Base-by-base conservation (phyloP, 257 asterid species). In the Fraxinus excelsior region DNA sequence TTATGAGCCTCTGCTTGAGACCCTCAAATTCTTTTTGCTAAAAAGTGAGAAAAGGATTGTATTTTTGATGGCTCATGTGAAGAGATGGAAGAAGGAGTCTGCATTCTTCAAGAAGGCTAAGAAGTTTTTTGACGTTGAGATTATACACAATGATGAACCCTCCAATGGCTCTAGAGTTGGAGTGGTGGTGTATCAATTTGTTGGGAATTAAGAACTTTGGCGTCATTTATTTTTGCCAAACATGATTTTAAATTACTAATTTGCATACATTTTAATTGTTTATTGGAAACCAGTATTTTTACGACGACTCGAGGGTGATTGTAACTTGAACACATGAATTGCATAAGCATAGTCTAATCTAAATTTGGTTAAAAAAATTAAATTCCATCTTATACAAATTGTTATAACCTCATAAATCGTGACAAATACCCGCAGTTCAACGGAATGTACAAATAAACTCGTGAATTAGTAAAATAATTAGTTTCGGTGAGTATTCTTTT, bases 11-110 rank as follows among this genome's bases (percentile, higher is more conserved):
- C 46, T 92, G 91, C 71, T 89, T 9, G 69, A 82, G 13, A 92
- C 97, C 1, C 68, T 92, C 76, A 84, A 38, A 86, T 89, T 67
- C 62, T 76, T 89, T 60, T 8, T 91, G 86, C 5, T 79, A 80
- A 85, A 80, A 11, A 67, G 31, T 37, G 89, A 81, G 76, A 88
- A 82, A 67, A 46, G 64, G 29, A 67, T 85, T 67, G 90, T 86
- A 78, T 93, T 93, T 68, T 44, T 93, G 66, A 93, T 93, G 97
- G 89, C 94, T 32, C 97, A 93, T 84, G 64, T 89, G 88, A 91
- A 86, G 91, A 85, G 97, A 53, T 93, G 97, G 97, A 89, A 91
- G 88, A 91, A 88, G 80, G 97, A 93, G 49, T 85, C 90, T 0
- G 81, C 71, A 0, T 92, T 92, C 75, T 91, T 90, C 75, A 88